These are phyloP conservation scores for Polyporus arcularius DNA, from an alignment of 768 basidiomycete genomes.

Conservation along the genomic window DNA sequence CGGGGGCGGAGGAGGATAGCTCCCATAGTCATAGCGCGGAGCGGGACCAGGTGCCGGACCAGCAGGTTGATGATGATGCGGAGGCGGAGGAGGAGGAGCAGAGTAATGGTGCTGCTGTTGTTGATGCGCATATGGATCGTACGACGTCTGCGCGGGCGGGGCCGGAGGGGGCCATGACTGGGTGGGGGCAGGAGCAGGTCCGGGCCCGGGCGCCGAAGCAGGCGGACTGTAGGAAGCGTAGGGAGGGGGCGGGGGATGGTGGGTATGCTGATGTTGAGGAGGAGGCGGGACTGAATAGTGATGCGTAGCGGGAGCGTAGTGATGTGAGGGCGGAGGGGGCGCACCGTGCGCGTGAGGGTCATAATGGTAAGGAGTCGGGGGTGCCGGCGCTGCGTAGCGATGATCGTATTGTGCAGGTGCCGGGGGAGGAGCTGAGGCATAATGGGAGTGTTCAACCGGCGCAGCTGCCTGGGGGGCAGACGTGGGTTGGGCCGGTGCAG, in stretches of 20 bases:
- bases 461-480: slow-evolving; percentile 9
- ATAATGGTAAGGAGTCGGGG: slow-evolving; percentile 24
- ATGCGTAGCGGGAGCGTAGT: slow-evolving; percentile 16
- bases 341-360: slow-evolving; percentile 26
- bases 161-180: slow-evolving; percentile 14
- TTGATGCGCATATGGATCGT: slow-evolving; percentile 34
- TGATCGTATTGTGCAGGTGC: slow-evolving; percentile 25
- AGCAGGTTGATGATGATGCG: slow-evolving; percentile 26
- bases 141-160: slow-evolving; percentile 11
- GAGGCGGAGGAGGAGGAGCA: slow-evolving; percentile 22
- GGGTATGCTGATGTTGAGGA: slow-evolving; percentile 9
- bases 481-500: slow-evolving; percentile 9
- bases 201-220: slow-evolving; percentile 20
- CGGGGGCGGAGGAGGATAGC: slow-evolving; percentile 20
- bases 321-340: slow-evolving; percentile 28
- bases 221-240: slow-evolving; percentile 20
- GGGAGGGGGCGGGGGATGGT: slow-evolving; percentile 16
- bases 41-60: slow-evolving; percentile 20
- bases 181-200: slow-evolving; percentile 21
- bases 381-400: slow-evolving; percentile 19
- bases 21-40: slow-evolving; percentile 14
- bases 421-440: slow-evolving; percentile 15
- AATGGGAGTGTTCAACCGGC: slow-evolving; percentile 16
- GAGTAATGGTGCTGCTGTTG: slow-evolving; percentile 26
- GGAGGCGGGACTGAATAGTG: slow-evolving; percentile 24